Evolutionary conservation across 148 eudicot species (phyloP).

Genomic region (Silene uniflora): DNA sequence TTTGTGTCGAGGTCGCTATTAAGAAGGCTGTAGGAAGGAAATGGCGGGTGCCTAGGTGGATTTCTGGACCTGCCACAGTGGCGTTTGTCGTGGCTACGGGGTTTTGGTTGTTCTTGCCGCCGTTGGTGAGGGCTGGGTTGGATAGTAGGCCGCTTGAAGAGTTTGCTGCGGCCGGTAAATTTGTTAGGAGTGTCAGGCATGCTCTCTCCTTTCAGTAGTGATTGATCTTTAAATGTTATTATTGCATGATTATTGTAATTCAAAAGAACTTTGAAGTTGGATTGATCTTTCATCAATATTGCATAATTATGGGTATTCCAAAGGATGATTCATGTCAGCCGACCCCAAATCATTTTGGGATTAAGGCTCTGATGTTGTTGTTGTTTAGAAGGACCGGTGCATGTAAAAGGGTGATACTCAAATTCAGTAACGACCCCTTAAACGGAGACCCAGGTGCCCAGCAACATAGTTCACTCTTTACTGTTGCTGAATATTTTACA

Average conservation of each 20-base stretch:
- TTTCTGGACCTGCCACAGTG: slow-evolving; percentile 33
- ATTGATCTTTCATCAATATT: background rate
- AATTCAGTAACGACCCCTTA: no score
- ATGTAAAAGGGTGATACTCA: no score
- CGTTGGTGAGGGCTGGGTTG: slow-evolving; percentile 32
- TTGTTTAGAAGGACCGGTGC: no score
- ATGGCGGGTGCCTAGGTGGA: slow-evolving; percentile 29
- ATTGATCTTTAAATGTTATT: no score
- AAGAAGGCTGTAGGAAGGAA: slow-evolving; percentile 21
- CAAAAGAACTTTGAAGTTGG: background rate
- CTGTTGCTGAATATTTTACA: no score
- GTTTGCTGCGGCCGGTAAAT: slow-evolving; percentile 31
- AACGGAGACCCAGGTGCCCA: no score
- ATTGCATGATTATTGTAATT: background rate
- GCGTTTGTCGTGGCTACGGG: slow-evolving; percentile 39
- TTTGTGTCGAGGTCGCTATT: slow-evolving; percentile 33
- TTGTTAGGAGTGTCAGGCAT: slow-evolving; percentile 18
- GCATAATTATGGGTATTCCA: background rate
- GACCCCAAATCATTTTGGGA: no score
- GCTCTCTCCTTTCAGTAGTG: slow-evolving; percentile 1
- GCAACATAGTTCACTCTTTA: no score
- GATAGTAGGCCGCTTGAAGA: slow-evolving; percentile 37
- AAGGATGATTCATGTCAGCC: no score
- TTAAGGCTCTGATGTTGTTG: no score
- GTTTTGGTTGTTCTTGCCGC: slow-evolving; percentile 51